Base-by-base conservation (phyloP, 2,329 filamentous ascomycete species). In the Thielaviopsis musarum region DNA sequence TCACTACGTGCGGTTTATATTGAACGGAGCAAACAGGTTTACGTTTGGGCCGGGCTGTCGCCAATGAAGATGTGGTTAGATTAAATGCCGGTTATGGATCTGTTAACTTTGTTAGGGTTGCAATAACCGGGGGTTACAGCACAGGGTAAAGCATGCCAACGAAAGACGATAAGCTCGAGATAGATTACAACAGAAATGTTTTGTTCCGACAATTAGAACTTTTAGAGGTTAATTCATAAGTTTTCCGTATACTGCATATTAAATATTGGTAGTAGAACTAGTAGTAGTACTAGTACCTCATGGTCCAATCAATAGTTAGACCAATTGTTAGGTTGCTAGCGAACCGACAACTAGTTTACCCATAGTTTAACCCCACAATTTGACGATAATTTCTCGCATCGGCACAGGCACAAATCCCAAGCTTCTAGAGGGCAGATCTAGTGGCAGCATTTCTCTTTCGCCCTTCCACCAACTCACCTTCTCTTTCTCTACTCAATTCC, bases 391-490 rank as follows among this genome's bases (percentile, higher is more conserved):
- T 62, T 62, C 61, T 62, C 61, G 60, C 38, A 52, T 63, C 54
- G 51, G 38, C 67, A 73, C 66, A 84, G 83, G 65, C 82, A 76
- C 64, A 48, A 54, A 45, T 54, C 38, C 57, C 38, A 54, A 54
- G 57, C 57, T 59, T 59, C 57, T 54, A 52, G 19, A 53, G 51
- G 17, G 52, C 34, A 59, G 51, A 59, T 15, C 26, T 21, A 57
- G 34, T 26, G 17, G 17, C n/a, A 24, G 45, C 24, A 3, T 48
- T 49, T 15, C 19, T 41, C 15, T 41, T 55, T 48, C 13, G 17
- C 17, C 52, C 51, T 34, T 52, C 26, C 49, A 13, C 59, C 57
- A 38, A 62, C 24, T 56, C 52, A 34, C 57, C 26, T 19, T n/a
- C 26, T 54, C 51, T 52, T 56, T 41, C 21, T 52, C 38, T 54